These are phyloP conservation scores for Rhodotorula sp. DNA, from an alignment of 1,284 basidiomycete genomes.

Conservation along the genomic window DNA sequence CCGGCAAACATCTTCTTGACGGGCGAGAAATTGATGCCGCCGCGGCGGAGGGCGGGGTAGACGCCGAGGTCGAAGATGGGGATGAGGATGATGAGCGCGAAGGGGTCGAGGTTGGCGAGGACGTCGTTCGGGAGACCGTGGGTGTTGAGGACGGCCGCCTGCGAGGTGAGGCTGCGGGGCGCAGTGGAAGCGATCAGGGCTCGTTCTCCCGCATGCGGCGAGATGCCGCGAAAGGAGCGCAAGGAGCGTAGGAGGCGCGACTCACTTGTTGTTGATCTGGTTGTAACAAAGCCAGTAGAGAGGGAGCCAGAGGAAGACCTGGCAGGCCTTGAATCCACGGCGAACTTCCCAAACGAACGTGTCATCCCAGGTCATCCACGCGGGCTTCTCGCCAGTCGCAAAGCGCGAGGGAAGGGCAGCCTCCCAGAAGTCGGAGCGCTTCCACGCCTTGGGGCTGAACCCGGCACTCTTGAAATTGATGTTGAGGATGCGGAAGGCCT, in stretches of 20 bases:
- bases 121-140: constrained; percentile 50
- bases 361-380: constrained; percentile 57
- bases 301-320: constrained; percentile 70
- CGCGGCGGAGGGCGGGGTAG: constrained; percentile 70
- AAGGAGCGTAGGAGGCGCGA: not conserved
- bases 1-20: constrained; percentile 73
- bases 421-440: constrained; percentile 73
- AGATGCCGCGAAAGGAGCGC: too few species aligned
- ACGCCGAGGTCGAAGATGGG: constrained; percentile 51
- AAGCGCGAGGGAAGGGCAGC: constrained; percentile 55
- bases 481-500: constrained; percentile 47
- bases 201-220: constrained; percentile 42
- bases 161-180: constrained; percentile 34
- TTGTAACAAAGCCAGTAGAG: constrained; percentile 66
- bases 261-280: constrained; percentile 26
- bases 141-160: constrained; percentile 40
- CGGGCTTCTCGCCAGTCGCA: constrained; percentile 54
- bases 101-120: constrained; percentile 49
- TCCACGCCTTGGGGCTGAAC: constrained; percentile 52
- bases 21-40: constrained; percentile 66
- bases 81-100: constrained; percentile 43
- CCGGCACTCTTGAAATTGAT: constrained; percentile 48
- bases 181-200: not conserved
- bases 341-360: constrained; percentile 78
- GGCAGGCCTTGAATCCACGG: constrained; percentile 78